Percentiles rank a stretch among this genome's conserved stretches.
phyloP scores from a whole-genome alignment of 2,329 filamentous ascomycete genomes.

The Beauveria rudraprayagi region DNA sequence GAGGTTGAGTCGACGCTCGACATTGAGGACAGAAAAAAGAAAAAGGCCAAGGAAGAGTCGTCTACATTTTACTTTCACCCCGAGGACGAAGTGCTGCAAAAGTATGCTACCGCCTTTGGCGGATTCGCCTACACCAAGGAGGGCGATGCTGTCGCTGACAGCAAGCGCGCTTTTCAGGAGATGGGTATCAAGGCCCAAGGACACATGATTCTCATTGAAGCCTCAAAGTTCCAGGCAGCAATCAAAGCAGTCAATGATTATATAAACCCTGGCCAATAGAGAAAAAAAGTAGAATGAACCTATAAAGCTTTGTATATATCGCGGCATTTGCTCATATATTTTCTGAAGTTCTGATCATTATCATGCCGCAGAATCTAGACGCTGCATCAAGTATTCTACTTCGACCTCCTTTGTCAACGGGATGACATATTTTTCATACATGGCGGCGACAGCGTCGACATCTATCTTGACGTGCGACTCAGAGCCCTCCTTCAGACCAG shows the following conservation, averaged over 20 bases:
- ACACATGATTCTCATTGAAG: slow-evolving; percentile 81
- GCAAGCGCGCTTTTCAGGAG: slow-evolving; percentile 91
- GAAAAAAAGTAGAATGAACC: slow-evolving; percentile 4
- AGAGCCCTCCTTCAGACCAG: slow-evolving; percentile 50
- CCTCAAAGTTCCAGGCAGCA: slow-evolving; percentile 63
- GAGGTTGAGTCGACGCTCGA: slow-evolving; percentile 80
- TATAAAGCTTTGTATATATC: slow-evolving; percentile 7
- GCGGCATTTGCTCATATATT: neutral
- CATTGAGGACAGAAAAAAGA: slow-evolving; percentile 50
- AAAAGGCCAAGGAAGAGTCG: slow-evolving; percentile 54
- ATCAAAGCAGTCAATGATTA: slow-evolving; percentile 71
- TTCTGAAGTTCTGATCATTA: neutral
- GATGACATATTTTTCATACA: slow-evolving; percentile 92
- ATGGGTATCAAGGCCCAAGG: slow-evolving; percentile 79
- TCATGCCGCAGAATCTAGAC: slow-evolving; percentile 46
- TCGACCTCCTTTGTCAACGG: slow-evolving; percentile 97
- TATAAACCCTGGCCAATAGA: slow-evolving; percentile 46
- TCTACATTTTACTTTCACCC: slow-evolving; percentile 87
- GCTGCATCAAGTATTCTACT: slow-evolving; percentile 96
- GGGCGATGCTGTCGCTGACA: slow-evolving; percentile 75
- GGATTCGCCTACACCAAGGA: slow-evolving; percentile 74
- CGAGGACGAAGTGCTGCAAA: slow-evolving; percentile 84
- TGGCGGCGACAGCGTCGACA: slow-evolving; percentile 78
- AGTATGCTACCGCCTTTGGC: slow-evolving; percentile 61
- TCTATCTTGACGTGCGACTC: slow-evolving; percentile 72